Base-by-base conservation (phyloP, 805 yeast species). In the Yamadazyma sp. region DNA sequence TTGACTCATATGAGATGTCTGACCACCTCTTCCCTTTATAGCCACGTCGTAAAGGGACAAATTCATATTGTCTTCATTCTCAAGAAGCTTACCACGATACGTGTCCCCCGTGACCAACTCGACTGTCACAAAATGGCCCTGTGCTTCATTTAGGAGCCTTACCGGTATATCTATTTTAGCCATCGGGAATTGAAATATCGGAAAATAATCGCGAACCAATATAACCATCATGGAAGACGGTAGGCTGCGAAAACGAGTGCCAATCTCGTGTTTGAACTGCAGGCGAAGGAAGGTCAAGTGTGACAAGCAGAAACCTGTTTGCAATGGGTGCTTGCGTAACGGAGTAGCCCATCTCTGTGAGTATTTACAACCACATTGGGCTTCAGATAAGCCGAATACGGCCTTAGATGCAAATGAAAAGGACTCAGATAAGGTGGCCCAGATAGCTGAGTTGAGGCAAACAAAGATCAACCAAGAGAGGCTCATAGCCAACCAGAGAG, bases 11-110 rank as follows among this genome's bases (percentile, higher is more conserved):
- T 82, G 84, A 1, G 83, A 70, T 3, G 84, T 83, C 32, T 72
- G 70, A 3, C 96, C 96, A 37, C 87, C 84, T 20, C 66, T 61
- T 18, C 80, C 77, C 0, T 96, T 90, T 32, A 84, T 80, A 1
- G 84, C 77, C 27, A 84, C 95, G 55, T 91, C 95, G 46, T 77
- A 69, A 34, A 91, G 61, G 44, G 90, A 95, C 17, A 91, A 78
- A 57, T 91, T 91, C 98, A 91, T 93, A 59, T 84, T 90, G 53
- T 91, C 98, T 62, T 91, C 96, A 32, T 83, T 82, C 53, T 84
- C 96, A 3, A 83, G 57, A 31, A 91, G 72, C 55, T 84, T 88
- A 2, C 99, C 99, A 24, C 95, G 71, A 55, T 91, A 91, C 0
- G 84, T 77, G 46, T 84, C 90, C 2, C 98, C 98, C 0, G 89